phyloP scores from a whole-genome alignment of 1,284 basidiomycete genomes.

The Hortiboletus rubellus region DNA sequence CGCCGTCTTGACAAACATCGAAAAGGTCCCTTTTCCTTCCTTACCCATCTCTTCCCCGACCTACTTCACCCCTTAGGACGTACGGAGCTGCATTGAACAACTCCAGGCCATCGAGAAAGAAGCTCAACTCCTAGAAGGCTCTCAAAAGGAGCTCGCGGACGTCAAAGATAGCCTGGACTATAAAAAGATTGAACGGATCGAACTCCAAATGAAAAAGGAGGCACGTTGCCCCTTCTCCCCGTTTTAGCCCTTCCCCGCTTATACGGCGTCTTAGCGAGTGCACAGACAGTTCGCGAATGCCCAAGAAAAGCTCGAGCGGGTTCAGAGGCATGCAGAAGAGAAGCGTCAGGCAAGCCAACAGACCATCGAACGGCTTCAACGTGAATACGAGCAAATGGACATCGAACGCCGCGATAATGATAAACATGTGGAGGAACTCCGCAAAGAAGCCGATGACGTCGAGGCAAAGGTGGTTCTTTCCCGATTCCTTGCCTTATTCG shows the following conservation, averaged over 20 bases:
- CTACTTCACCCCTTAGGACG: constrained; percentile 49
- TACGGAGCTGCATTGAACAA: constrained; percentile 66
- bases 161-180: constrained; percentile 66
- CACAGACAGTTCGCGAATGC: constrained; percentile 75
- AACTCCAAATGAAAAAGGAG: constrained; percentile 65
- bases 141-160: constrained; percentile 63
- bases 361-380: constrained; percentile 69
- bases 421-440: constrained; percentile 68
- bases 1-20: constrained; percentile 66
- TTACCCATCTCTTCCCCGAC: neutral
- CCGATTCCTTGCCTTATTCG: neutral
- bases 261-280: constrained; percentile 54
- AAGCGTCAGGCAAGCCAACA: constrained; percentile 65
- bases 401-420: constrained; percentile 74
- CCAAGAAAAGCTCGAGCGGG: constrained; percentile 71
- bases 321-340: constrained; percentile 73
- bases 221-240: constrained; percentile 38
- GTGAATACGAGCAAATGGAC: constrained; percentile 76
- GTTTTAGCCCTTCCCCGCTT: neutral
- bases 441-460: constrained; percentile 62
- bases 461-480: constrained; percentile 54
- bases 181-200: constrained; percentile 70
- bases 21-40: constrained; percentile 51
- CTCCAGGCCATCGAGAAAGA: constrained; percentile 73
- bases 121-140: constrained; percentile 55